These are phyloP conservation scores for Marasmius fiardii DNA, from an alignment of 1,284 basidiomycete genomes.

Conservation along the genomic window DNA sequence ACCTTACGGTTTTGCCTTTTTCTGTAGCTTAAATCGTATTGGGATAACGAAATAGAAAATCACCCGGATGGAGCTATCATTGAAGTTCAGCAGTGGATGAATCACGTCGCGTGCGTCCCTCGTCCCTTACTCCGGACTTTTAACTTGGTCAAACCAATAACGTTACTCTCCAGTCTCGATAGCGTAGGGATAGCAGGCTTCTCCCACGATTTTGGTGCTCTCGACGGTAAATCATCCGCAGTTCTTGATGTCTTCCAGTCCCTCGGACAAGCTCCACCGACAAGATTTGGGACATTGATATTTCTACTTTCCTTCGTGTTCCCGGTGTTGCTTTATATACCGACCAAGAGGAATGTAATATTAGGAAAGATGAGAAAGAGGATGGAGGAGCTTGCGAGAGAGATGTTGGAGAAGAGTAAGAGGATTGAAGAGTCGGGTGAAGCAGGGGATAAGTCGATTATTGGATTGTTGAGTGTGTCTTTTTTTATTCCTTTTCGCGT, in stretches of 20 bases:
- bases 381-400: slow-evolving; percentile 31
- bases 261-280: slow-evolving; percentile 21
- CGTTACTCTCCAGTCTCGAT: slow-evolving; percentile 28
- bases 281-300: slow-evolving; percentile 10
- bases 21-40: slow-evolving; percentile 4
- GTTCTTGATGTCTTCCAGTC: slow-evolving; percentile 36
- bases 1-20: neutral
- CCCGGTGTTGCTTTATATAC: slow-evolving; percentile 31
- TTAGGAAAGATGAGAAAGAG: slow-evolving; percentile 24
- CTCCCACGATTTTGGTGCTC: slow-evolving; percentile 41
- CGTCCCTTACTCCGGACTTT: neutral
- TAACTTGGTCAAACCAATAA: neutral
- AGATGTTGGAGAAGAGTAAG: slow-evolving; percentile 28
- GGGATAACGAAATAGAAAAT: neutral
- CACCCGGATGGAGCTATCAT: neutral
- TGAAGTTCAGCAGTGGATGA: neutral
- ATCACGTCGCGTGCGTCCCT: neutral
- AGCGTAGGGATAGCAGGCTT: slow-evolving; percentile 42
- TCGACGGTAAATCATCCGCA: slow-evolving; percentile 33
- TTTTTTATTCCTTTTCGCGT: neutral
- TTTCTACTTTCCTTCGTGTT: slow-evolving; percentile 27
- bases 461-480: slow-evolving; percentile 35
- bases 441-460: slow-evolving; percentile 32
- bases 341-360: slow-evolving; percentile 24
- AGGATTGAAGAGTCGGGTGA: slow-evolving; percentile 11